These are phyloP conservation scores for Euphorbia peplus DNA, from an alignment of 345 rosid species.

Conservation along the genomic window DNA sequence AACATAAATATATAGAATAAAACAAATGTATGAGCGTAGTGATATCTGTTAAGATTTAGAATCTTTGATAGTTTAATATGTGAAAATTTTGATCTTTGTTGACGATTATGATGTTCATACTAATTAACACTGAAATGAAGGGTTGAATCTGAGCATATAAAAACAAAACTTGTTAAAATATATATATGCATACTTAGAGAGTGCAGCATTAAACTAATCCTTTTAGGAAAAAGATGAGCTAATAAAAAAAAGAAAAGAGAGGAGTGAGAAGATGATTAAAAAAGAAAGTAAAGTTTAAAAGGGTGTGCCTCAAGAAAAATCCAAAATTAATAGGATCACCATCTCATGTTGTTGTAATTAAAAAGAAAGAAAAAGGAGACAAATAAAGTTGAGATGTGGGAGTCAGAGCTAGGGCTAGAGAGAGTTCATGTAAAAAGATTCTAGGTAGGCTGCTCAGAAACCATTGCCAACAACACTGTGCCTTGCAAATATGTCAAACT, in stretches of 20 bases:
- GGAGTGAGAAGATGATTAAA: slow-evolving; percentile 34
- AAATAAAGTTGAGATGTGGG: slow-evolving; percentile 23
- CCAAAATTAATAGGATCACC: slow-evolving; percentile 35
- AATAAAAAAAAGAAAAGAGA: not conserved
- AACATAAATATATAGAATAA: not conserved
- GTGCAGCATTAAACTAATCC: too few species aligned
- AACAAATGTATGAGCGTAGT: not conserved
- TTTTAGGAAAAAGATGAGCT: not conserved
- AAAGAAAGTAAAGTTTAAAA: slow-evolving; percentile 6
- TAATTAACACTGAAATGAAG: not conserved
- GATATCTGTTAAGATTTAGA: not conserved
- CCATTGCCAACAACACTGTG: too few species aligned
- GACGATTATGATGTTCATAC: not conserved
- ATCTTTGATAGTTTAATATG: not conserved
- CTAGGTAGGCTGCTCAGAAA: slow-evolving; percentile 4
- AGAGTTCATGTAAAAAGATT: slow-evolving; percentile 21
- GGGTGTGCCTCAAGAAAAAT: slow-evolving; percentile 29
- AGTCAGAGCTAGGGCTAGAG: slow-evolving; percentile 36
- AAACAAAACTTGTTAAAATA: not conserved
- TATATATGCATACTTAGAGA: not conserved
- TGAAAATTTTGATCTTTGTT: not conserved
- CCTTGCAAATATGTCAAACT: too few species aligned
- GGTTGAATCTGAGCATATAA: too few species aligned
- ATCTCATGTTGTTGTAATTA: slow-evolving; percentile 1
- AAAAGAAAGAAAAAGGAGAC: slow-evolving; percentile 9